phyloP scores from a whole-genome alignment of 352 stramenopile species.

The Lagenidium sp. region DNA sequence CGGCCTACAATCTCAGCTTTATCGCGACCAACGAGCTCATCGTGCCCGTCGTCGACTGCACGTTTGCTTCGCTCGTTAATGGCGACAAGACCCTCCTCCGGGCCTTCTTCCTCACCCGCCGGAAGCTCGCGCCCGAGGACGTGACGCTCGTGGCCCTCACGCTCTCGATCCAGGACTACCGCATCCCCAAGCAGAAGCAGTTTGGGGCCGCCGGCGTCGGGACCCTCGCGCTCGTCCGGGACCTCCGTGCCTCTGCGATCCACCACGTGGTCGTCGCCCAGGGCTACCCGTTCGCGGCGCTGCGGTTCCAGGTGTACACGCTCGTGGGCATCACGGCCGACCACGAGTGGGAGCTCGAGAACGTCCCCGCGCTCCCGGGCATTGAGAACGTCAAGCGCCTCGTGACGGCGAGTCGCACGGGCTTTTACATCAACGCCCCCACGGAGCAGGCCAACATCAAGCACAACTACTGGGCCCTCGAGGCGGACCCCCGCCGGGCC shows the following conservation, averaged over 20 bases:
- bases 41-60: slow-evolving; percentile 28
- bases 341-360: slow-evolving; percentile 6
- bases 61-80: slow-evolving; percentile 1
- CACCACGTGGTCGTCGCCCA: slow-evolving; percentile 6
- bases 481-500: slow-evolving; percentile 7
- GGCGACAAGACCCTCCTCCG: slow-evolving; percentile 3
- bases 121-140: slow-evolving; percentile 3
- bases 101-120: slow-evolving; percentile 12
- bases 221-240: background rate
- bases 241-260: slow-evolving; percentile 7
- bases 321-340: background rate
- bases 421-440: slow-evolving; percentile 18
- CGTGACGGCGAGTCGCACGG: slow-evolving; percentile 19
- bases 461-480: slow-evolving; percentile 14
- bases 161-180: slow-evolving; percentile 15
- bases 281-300: slow-evolving; percentile 18
- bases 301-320: slow-evolving; percentile 3
- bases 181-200: slow-evolving; percentile 9
- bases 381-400: slow-evolving; percentile 9
- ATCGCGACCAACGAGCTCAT: slow-evolving; percentile 24
- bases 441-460: slow-evolving; percentile 29
- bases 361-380: background rate
- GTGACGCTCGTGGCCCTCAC: slow-evolving; percentile 10
- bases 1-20: slow-evolving; percentile 22
- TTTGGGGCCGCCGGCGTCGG: slow-evolving; percentile 1